These are phyloP conservation scores for Mortierella hygrophila DNA, from an alignment of 192 early-diverging fungal species.

Conservation along the genomic window DNA sequence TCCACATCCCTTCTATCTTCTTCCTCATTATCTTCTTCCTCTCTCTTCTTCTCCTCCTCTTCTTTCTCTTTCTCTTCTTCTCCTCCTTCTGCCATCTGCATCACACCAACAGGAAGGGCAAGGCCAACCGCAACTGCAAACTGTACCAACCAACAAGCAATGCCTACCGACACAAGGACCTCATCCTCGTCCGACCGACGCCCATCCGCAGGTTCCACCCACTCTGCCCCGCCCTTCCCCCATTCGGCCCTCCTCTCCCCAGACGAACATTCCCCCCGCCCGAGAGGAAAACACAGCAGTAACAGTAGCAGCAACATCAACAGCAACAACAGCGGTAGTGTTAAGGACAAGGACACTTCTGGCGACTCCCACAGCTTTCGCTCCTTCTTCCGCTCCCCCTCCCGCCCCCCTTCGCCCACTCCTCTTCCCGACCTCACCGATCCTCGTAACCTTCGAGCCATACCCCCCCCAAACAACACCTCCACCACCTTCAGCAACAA, in stretches of 20 bases:
- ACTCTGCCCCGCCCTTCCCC: conserved; percentile 10
- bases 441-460: neutral
- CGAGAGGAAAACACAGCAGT: neutral
- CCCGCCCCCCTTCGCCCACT: conserved; percentile 43
- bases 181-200: conserved; percentile 23
- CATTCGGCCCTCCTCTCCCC: neutral
- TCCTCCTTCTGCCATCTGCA: neutral
- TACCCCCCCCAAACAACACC: conserved; percentile 27
- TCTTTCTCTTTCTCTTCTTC: too few relatives aligned
- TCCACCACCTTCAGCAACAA: conserved; percentile 16
- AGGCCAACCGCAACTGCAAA: neutral
- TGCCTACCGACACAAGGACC: neutral
- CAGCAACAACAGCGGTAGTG: neutral
- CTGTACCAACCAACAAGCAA: neutral
- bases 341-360: conserved; percentile 26
- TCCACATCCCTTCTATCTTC: neutral
- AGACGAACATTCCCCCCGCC: neutral
- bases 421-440: conserved; percentile 20
- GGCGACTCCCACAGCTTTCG: conserved; percentile 29
- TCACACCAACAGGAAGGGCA: too few relatives aligned
- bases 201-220: conserved; percentile 31
- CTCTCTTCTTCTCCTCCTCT: neutral
- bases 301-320: neutral
- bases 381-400: conserved; percentile 47
- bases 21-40: neutral